Evolutionary conservation across 805 yeast genomes (phyloP), one percentile per base, ranked within the genome.

Genomic region (Kuraishia cidri): DNA sequence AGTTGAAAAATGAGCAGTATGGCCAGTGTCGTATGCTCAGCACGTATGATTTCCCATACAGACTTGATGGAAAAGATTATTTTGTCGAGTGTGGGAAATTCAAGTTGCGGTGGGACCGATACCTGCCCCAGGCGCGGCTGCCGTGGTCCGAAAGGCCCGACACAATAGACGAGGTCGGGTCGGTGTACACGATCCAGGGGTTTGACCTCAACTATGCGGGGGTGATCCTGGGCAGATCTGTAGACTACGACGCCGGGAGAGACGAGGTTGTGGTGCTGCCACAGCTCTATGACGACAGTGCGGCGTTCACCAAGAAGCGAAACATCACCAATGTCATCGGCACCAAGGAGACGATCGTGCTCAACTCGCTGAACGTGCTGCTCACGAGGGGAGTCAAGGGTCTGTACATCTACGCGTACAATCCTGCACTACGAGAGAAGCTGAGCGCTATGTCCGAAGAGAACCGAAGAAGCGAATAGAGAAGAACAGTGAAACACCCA

Each of bases 141-240:
- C 72, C 71, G 11, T 66, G 72, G 72, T 58, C 66, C 33, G 71
- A 65, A 40, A 42, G 70, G 24, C 47, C 49, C 0, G 69, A 64
- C 29, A 62, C 68, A 1, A 61, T 64, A 26, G 64, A 63, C 20
- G 70, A 65, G 42, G 69, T 64, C 26, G 72, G 72, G 0, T 61
- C 68, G 14, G 71, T 65, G 3, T 66, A 66, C 34, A 65, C 72
- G 0, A 49, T 66, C 14, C 72, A 65, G 44, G 72, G 72, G 1
- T 66, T 65, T 40, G 72, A 66, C 43, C 41, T 66, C 35, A 64
- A 64, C 39, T 66, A 61, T 40, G 68, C 69, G 2, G 71, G 65
- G 28, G 65, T 66, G 1, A 65, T 66, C 3, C 33, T 66, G 10
- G 72, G 72, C 2, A 51, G 66, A 33, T 58, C 66, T 5, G 47